Conservation (phyloP, 2,329 filamentous ascomycete genomes). For the Elsinoe batatas region DNA sequence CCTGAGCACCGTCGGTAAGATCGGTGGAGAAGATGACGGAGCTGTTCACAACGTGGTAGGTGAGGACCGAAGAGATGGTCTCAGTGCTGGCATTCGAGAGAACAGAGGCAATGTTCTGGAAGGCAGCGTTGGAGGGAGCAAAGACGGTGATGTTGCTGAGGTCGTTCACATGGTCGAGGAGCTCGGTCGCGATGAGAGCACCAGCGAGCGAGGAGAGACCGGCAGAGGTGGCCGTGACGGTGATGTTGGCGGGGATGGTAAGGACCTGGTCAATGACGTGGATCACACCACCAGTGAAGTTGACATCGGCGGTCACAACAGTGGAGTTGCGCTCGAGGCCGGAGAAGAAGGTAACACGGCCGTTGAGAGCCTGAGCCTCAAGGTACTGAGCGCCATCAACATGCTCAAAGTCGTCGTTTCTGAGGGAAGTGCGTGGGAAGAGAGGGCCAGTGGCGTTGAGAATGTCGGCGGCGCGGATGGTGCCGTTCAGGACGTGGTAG, state of each 20-base stretch:
- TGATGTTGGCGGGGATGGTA: conserved; percentile 28
- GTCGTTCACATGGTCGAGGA: conserved; percentile 33
- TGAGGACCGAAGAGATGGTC: conserved; percentile 44
- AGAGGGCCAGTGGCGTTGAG: conserved; percentile 26
- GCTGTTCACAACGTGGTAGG: conserved; percentile 54
- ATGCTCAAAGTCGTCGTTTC: conserved; percentile 44
- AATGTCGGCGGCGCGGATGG: conserved; percentile 31
- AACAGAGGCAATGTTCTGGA: conserved; percentile 47
- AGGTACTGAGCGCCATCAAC: conserved; percentile 52
- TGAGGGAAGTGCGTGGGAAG: conserved; percentile 43
- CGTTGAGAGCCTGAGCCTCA: conserved; percentile 33
- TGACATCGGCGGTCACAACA: conserved; percentile 37
- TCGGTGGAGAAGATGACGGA: conserved; percentile 40
- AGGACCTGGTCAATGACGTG: conserved; percentile 39
- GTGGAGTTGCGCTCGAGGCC: conserved; percentile 42
- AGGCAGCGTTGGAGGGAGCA: conserved; percentile 51
- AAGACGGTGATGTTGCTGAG: conserved; percentile 52
- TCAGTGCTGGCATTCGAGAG: conserved; percentile 38
- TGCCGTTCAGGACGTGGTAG: conserved; percentile 52
- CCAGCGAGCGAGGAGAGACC: conserved; percentile 34
- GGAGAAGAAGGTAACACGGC: conserved; percentile 42
- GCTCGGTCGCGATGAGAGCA: conserved; percentile 31
- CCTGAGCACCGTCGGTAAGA: conserved; percentile 14
- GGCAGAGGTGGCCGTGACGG: conserved; percentile 25
- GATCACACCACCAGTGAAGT: conserved; percentile 37